Evolutionary conservation across 768 basidiomycete species (phyloP), one percentile per base, ranked within the genome.

Genomic region (Gautieria morchelliformis): DNA sequence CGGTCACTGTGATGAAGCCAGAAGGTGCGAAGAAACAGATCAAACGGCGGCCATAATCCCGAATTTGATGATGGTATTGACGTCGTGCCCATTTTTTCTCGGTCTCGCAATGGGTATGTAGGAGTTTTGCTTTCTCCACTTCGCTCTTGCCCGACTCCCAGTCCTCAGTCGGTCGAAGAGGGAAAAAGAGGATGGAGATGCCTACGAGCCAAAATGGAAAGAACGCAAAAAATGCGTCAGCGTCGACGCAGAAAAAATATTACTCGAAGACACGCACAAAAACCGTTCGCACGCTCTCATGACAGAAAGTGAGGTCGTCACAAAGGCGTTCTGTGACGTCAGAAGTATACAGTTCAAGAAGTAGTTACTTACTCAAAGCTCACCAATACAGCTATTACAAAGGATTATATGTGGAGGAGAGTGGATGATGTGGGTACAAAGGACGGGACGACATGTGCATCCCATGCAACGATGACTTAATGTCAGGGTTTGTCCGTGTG

Each of bases 171-270:
- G 67, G 64, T 41, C 72, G 78, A 50, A 83, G 67, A 10, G 82
- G 81, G 7, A 75, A 76, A 48, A 78, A 66, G 19, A 84, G 73
- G 62, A 84, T 79, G 64, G 79, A 71, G 27, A 76, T 72, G 20
- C 82, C 82, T 54, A 83, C 70, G 46, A 77, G 71, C 82, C 82
- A 84, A 66, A 84, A 83, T 41, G 78, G 71, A 2, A 79, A 79
- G 65, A 84, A 84, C 52, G 54, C 58, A 60, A 19, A 46, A 19
- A 14, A 47, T 19, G 6, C 15, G 44, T 47, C 42, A 40, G 39
- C 35, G 42, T 41, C n/a, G 40, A 44, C 20, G 42, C 42, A 22
- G n/a, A 44, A 17, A 22, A 2, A 5, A 44, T 14, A 55, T 12
- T 48, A 19, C 17, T n/a, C 19, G 32, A 49, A 30, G 22, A 22